phyloP scores from a whole-genome alignment of 2,329 filamentous ascomycete genomes.

The Orbilia brochopaga region DNA sequence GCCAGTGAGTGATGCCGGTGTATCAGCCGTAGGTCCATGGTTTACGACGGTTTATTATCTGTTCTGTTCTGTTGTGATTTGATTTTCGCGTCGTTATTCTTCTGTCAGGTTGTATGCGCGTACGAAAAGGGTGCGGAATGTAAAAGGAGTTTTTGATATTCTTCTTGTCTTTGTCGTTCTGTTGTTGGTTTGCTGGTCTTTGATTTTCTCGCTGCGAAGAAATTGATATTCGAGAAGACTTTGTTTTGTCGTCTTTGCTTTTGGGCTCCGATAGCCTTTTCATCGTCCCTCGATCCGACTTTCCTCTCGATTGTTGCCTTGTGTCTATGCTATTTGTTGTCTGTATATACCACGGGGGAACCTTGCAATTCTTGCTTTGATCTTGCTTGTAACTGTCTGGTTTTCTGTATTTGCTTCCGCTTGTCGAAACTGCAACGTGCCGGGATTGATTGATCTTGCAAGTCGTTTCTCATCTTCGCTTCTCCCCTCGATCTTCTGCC shows the following conservation, averaged over 20 bases:
- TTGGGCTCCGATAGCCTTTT: background rate
- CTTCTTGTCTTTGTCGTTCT: constrained; percentile 6
- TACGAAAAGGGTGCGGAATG: constrained; percentile 44
- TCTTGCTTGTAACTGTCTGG: constrained; percentile 7
- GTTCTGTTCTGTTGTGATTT: constrained; percentile 12
- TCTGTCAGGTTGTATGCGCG: constrained; percentile 18
- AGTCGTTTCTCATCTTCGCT: background rate
- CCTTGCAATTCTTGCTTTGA: constrained; percentile 11
- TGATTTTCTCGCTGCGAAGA: constrained; percentile 20
- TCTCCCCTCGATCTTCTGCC: constrained; percentile 7
- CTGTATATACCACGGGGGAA: constrained; percentile 40
- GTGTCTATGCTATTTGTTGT: constrained; percentile 14
- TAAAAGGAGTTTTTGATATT: constrained; percentile 26
- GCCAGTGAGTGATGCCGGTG: constrained; percentile 14
- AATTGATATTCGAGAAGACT: constrained; percentile 27
- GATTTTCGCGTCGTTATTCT: constrained; percentile 16
- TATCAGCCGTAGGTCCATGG: background rate
- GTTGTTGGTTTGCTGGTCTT: constrained; percentile 13
- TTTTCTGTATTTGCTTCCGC: constrained; percentile 19
- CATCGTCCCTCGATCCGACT: background rate
- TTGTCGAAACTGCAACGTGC: background rate
- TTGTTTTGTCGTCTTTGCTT: constrained; percentile 10
- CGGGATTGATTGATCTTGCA: constrained; percentile 19
- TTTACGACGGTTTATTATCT: background rate
- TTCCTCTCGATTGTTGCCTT: constrained; percentile 6